Conservation (phyloP, 2,329 filamentous ascomycete genomes). For the Aspergillus sp. region DNA sequence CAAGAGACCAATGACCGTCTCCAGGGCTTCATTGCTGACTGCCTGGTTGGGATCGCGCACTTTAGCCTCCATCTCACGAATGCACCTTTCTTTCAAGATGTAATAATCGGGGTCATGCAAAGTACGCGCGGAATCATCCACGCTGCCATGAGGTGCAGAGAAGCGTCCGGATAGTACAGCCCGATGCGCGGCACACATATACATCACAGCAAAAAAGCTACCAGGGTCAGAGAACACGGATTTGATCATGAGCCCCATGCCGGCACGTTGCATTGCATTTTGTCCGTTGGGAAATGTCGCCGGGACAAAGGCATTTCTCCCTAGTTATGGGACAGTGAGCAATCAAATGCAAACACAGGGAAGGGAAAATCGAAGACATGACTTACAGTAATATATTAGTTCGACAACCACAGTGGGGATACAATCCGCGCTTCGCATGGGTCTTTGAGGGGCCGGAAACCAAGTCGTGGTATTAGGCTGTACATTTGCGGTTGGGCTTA, state of each 20-base stretch:
- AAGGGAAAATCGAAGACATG: background rate
- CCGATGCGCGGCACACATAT: constrained; percentile 32
- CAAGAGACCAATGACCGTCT: constrained; percentile 31
- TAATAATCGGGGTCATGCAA: constrained; percentile 30
- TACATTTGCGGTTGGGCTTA: no score
- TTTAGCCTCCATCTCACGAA: constrained; percentile 26
- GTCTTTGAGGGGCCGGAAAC: no score
- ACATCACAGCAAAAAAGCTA: constrained; percentile 34
- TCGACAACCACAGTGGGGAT: constrained; percentile 17
- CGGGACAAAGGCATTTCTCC: constrained; percentile 31
- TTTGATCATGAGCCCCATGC: constrained; percentile 24
- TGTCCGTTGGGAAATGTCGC: constrained; percentile 31
- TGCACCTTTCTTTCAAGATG: constrained; percentile 31
- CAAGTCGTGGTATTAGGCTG: no score
- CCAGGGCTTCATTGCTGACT: constrained; percentile 27
- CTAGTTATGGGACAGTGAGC: background rate
- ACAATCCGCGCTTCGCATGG: no score
- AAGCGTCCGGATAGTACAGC: constrained; percentile 24
- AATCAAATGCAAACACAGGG: no score
- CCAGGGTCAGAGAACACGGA: constrained; percentile 28
- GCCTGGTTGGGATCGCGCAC: constrained; percentile 19
- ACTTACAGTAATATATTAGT: constrained; percentile 29
- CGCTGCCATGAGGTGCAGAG: constrained; percentile 13
- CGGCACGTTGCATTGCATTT: constrained; percentile 15
- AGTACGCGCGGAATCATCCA: constrained; percentile 10